Evolutionary conservation across 2,329 filamentous ascomycete genomes (phyloP).

Genomic region (Hypoxylon sp.): DNA sequence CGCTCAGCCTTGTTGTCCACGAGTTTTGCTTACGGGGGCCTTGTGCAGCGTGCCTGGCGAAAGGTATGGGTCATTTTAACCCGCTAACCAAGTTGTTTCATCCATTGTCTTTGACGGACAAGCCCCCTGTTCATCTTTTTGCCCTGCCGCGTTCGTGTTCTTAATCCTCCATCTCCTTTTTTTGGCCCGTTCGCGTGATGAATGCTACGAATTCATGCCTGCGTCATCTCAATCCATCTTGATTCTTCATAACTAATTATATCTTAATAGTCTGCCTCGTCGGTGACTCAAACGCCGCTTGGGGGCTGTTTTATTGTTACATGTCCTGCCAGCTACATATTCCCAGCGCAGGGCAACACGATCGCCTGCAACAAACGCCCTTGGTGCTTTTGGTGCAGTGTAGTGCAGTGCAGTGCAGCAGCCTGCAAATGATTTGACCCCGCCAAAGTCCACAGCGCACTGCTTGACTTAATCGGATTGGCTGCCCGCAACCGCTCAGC

Average conservation of each 20-base stretch:
- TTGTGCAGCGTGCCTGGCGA: constrained; percentile 6
- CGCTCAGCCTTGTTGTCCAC: constrained; percentile 34
- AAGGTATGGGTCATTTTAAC: constrained; percentile 25
- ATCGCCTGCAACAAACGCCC: constrained; percentile 23
- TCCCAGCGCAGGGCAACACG: constrained; percentile 29
- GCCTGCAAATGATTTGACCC: constrained; percentile 24
- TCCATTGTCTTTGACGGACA: constrained; percentile 19
- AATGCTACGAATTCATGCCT: constrained; percentile 18
- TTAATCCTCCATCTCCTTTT: too few species aligned
- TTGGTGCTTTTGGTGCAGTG: constrained; percentile 10
- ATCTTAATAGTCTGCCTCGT: constrained; percentile 22
- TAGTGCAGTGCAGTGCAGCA: background rate
- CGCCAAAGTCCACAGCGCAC: constrained; percentile 33
- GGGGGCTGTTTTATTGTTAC: constrained; percentile 23
- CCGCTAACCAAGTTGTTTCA: constrained; percentile 31
- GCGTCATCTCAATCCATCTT: constrained; percentile 18
- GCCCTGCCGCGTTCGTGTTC: constrained; percentile 33
- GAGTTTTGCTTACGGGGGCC: constrained; percentile 24
- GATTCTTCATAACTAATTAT: constrained; percentile 17
- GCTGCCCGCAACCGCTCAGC: constrained; percentile 35
- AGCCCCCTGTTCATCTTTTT: constrained; percentile 17
- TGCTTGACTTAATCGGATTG: constrained; percentile 32
- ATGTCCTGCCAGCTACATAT: constrained; percentile 24
- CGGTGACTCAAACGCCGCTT: constrained; percentile 21
- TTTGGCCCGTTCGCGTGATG: constrained; percentile 26